These are phyloP conservation scores for Gynandropsis gynandra DNA, from an alignment of 345 rosid species.

Conservation along the genomic window DNA sequence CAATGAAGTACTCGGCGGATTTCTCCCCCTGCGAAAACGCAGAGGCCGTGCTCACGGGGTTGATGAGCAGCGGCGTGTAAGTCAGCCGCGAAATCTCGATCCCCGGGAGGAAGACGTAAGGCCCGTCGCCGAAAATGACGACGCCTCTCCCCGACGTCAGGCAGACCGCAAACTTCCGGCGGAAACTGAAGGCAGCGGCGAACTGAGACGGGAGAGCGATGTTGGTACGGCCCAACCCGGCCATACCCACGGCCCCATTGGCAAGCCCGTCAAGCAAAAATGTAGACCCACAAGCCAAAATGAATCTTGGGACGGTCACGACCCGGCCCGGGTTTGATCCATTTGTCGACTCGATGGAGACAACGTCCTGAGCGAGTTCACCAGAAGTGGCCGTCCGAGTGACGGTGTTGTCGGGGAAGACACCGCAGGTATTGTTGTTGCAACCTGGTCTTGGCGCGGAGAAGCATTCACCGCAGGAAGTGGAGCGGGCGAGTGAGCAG, in stretches of 20 bases:
- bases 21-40: conserved; percentile 30
- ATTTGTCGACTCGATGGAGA: conserved; percentile 34
- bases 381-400: conserved; percentile 21
- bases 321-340: conserved; percentile 35
- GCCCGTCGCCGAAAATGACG: conserved; percentile 39
- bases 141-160: conserved; percentile 34
- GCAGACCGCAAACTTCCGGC: conserved; percentile 40
- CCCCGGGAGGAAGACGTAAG: conserved; percentile 36
- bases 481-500: conserved; percentile 30
- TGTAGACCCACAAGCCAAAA: conserved; percentile 35
- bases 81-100: conserved; percentile 36
- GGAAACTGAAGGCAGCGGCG: conserved; percentile 36
- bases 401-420: conserved; percentile 31
- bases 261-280: conserved; percentile 37
- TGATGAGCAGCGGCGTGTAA: conserved; percentile 42
- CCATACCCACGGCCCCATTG: conserved; percentile 33
- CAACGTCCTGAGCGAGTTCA: conserved; percentile 32
- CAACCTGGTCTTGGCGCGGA: conserved; percentile 38
- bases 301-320: conserved; percentile 29
- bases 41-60: conserved; percentile 44
- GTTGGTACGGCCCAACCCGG: conserved; percentile 41
- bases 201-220: conserved; percentile 36
- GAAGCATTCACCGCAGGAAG: conserved; percentile 22
- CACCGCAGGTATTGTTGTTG: conserved; percentile 39
- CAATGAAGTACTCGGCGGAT: conserved; percentile 61